These are phyloP conservation scores for Bipolaris bicolor DNA, from an alignment of 2,329 filamentous ascomycete genomes.

Conservation along the genomic window DNA sequence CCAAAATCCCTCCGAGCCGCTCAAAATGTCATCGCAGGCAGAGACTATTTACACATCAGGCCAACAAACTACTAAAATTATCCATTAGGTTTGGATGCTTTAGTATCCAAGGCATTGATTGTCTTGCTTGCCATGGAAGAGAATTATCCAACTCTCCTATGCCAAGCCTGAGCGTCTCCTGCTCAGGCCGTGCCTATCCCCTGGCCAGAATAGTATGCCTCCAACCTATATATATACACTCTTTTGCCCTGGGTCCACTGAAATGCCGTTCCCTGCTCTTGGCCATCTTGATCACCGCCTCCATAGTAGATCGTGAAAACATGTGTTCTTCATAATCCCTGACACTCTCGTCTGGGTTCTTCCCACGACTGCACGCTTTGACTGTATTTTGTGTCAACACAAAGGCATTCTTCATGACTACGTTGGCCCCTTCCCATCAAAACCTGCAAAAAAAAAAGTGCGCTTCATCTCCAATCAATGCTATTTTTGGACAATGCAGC, in stretches of 20 bases:
- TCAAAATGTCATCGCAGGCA: neutral
- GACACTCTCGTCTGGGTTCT: constrained; percentile 28
- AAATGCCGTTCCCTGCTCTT: constrained; percentile 33
- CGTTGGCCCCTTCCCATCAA: constrained; percentile 67
- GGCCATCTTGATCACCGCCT: constrained; percentile 26
- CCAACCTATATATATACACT: constrained; percentile 34
- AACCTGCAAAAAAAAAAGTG: constrained; percentile 66
- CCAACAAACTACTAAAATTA: neutral
- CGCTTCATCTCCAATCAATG: constrained; percentile 65
- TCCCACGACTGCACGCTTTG: constrained; percentile 22
- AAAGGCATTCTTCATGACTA: constrained; percentile 62
- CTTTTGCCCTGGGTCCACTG: constrained; percentile 20
- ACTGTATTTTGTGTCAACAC: constrained; percentile 50
- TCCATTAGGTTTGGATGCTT: too few relatives aligned
- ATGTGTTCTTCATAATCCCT: constrained; percentile 36
- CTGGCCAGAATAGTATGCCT: constrained; percentile 15
- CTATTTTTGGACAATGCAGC: constrained; percentile 57
- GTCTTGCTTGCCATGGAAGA: too few relatives aligned
- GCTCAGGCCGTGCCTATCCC: neutral
- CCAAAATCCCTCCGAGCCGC: neutral
- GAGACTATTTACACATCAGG: neutral
- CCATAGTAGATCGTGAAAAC: constrained; percentile 30
- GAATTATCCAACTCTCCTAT: neutral
- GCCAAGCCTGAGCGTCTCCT: too few relatives aligned
- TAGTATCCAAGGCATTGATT: too few relatives aligned